Conservation (phyloP, 352 stramenopile species). For the Globisporangium spiculum region DNA sequence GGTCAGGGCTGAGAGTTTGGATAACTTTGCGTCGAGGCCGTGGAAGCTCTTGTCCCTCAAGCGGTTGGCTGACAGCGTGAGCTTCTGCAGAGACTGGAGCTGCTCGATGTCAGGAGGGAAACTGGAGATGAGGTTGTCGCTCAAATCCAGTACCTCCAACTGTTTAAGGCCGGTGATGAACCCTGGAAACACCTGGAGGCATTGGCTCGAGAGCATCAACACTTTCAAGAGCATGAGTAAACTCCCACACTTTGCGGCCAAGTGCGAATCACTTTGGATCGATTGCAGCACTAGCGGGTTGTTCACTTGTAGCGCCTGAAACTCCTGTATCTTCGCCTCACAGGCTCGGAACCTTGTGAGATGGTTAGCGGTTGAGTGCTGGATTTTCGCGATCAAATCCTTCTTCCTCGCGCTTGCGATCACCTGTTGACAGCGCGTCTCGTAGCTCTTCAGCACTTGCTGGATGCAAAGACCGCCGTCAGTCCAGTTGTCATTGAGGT, state of each 20-base stretch:
- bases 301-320: conserved; percentile 22
- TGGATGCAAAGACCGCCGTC: conserved; percentile 3
- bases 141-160: conserved; percentile 34
- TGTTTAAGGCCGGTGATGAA: conserved; percentile 20
- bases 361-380: conserved; percentile 21
- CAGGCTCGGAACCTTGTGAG: not conserved
- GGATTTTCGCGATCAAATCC: conserved; percentile 38
- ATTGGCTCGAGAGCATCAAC: conserved; percentile 21
- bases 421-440: conserved; percentile 26
- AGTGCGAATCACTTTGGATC: conserved; percentile 2
- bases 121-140: conserved; percentile 27
- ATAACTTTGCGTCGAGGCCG: not conserved
- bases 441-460: conserved; percentile 28
- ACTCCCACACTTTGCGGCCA: conserved; percentile 4
- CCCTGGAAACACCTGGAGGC: conserved; percentile 21
- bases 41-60: conserved; percentile 22
- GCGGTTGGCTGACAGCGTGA: conserved; percentile 22
- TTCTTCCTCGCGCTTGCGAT: conserved; percentile 20
- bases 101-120: conserved; percentile 19
- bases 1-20: conserved; percentile 18
- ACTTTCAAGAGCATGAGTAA: conserved; percentile 13
- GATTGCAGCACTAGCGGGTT: conserved; percentile 4
- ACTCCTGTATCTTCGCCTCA: not conserved
- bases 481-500: not conserved
- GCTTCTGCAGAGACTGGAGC: conserved; percentile 15